Percentiles rank a stretch among this genome's conserved stretches.
These are phyloP conservation scores for Leucosporidium yakuticum DNA, from an alignment of 768 basidiomycete species.

Conservation along the genomic window DNA sequence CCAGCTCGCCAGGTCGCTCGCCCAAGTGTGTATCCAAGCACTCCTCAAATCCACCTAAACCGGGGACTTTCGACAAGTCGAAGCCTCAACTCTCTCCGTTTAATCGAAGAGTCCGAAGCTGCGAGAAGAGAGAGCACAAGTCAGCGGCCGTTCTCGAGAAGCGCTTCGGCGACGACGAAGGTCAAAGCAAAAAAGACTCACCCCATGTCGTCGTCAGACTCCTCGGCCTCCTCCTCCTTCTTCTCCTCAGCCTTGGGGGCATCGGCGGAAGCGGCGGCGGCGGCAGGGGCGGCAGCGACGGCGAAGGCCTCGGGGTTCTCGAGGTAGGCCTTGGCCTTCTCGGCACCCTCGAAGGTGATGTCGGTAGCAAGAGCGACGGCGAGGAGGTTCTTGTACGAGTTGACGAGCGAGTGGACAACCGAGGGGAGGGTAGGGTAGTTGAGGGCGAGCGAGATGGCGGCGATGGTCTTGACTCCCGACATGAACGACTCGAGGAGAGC, in stretches of 20 bases:
- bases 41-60: no score
- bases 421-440: constrained; percentile 95
- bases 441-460: constrained; percentile 89
- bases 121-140: constrained; percentile 14
- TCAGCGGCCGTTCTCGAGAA: no score
- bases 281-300: constrained; percentile 63
- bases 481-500: constrained; percentile 88
- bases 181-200: neutral
- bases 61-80: no score
- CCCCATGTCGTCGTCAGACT: constrained; percentile 94
- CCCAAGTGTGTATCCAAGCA: no score
- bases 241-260: constrained; percentile 57
- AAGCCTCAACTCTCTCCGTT: constrained; percentile 29
- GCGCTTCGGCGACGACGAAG: constrained; percentile 19
- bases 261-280: constrained; percentile 54
- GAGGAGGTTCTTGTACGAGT: constrained; percentile 97
- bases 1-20: no score
- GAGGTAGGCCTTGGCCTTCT: constrained; percentile 95
- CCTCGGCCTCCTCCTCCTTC: constrained; percentile 66
- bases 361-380: constrained; percentile 60
- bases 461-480: constrained; percentile 89
- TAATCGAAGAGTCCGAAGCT: constrained; percentile 94
- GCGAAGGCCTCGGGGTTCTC: constrained; percentile 98
- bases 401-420: constrained; percentile 89
- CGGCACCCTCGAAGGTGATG: constrained; percentile 86